Evolutionary conservation across 208 protist genomes (phyloP), one percentile per base, ranked within the genome.

Genomic region (Crithidia expoeki): DNA sequence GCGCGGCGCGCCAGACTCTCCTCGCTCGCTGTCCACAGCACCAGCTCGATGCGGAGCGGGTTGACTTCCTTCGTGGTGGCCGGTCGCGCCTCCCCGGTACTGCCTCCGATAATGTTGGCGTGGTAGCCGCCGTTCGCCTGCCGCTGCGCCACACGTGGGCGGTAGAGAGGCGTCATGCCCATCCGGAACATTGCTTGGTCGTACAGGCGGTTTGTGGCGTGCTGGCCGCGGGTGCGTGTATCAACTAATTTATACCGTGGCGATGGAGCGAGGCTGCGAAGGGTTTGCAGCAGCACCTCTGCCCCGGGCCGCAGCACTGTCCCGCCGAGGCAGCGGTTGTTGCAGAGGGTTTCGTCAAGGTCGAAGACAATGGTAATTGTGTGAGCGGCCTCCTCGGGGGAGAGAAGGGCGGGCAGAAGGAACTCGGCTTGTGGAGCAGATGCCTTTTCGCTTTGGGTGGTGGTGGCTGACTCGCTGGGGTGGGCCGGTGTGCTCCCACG

Each of bases 311-410:
- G 79, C 59, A 96, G 72, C 62, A 91, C 62, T 5, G 88, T 75
- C 1, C 85, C 74, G 11, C 80, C 82, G 38, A 81, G 36, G 46
- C 66, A 67, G 68, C 90, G 88, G 65, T 97, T 97, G 72, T 93
- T 94, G 67, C 86, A 93, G 42, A 97, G 78, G 28, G 93, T 97
- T 69, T 97, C 93, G 64, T 97, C 93, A 14, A 97, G 74, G 76
- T 97, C 93, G 65, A 97, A 95, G 40, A 97, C 93, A 50, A 97
- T 81, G 34, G 91, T 96, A 28, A 90, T 76, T 23, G 88, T 94
- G 49, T 81, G 76, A 12, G 85, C 83, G 12, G 69, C 71, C 64
- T 90, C 88, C 36, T 59, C 57, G 0, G 66, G 32, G 3, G 74
- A 78, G 51, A 72, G 21, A 14, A 96, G 75, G 30, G 57, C 63